A percentile compares a stretch with the other conserved stretches of the same genome.
These are phyloP conservation scores for Dichotomocladium elegans DNA, from an alignment of 371 early-diverging fungal genomes.

Conservation along the genomic window DNA sequence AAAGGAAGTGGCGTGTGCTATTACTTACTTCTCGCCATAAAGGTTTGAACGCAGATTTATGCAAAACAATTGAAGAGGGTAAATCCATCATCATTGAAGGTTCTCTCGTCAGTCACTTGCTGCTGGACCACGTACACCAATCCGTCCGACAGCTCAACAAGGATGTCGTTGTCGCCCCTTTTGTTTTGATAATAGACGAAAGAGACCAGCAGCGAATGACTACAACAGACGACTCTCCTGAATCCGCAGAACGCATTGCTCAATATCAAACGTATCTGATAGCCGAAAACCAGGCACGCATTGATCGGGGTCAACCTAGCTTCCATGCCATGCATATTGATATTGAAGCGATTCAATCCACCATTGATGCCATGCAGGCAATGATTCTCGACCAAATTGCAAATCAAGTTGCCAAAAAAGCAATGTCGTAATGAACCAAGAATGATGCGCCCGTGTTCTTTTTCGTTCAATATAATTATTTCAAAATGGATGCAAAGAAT, in stretches of 20 bases:
- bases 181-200: conserved; percentile 17
- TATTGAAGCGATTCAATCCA: conserved; percentile 13
- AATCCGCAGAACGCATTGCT: too few relatives aligned
- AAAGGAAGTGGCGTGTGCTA: too few relatives aligned
- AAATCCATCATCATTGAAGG: conserved; percentile 45
- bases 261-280: conserved; percentile 14
- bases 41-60: conserved; percentile 29
- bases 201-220: conserved; percentile 1
- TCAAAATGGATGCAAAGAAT: too few relatives aligned
- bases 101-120: conserved; percentile 18
- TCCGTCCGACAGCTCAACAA: conserved; percentile 1
- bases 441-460: too few relatives aligned
- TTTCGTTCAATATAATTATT: too few relatives aligned
- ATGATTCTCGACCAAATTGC: conserved; percentile 20
- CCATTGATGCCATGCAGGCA: conserved; percentile 20
- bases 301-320: background rate
- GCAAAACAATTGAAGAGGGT: conserved; percentile 30
- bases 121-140: conserved; percentile 19
- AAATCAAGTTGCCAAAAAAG: conserved; percentile 1
- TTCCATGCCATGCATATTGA: conserved; percentile 18
- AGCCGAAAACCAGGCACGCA: background rate
- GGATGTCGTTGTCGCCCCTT: conserved; percentile 18
- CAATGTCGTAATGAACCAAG: conserved; percentile 1
- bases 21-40: too few relatives aligned
- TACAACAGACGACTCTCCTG: conserved; percentile 4